Percentiles rank a stretch among this genome's conserved stretches.
Evolutionary conservation across 306 rosid genomes (phyloP).

Genomic region (Dalbergia cochinchinensis): DNA sequence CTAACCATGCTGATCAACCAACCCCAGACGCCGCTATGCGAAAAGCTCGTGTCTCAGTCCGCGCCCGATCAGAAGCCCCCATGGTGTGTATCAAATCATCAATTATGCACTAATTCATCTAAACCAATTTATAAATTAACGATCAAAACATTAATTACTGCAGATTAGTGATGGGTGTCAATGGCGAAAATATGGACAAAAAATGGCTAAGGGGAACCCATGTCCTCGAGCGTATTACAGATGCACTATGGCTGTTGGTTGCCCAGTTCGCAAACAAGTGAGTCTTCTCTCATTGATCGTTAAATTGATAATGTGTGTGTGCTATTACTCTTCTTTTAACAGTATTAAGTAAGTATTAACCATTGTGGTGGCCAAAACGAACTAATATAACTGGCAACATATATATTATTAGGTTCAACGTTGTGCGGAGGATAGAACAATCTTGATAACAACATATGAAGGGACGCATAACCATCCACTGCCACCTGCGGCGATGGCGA

Average conservation of each 20-base stretch:
- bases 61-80: slow-evolving; percentile 95
- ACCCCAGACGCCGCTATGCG: slow-evolving; percentile 91
- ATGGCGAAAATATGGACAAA: slow-evolving; percentile 97
- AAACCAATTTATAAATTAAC: neutral
- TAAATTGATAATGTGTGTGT: no score
- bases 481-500: slow-evolving; percentile 95
- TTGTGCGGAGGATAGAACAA: slow-evolving; percentile 82
- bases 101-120: no score
- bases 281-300: slow-evolving; percentile 14
- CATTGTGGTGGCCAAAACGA: no score
- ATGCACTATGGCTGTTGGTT: slow-evolving; percentile 92
- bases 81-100: slow-evolving; percentile 55
- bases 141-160: neutral
- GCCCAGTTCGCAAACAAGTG: slow-evolving; percentile 99
- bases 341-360: no score
- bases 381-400: no score
- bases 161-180: slow-evolving; percentile 97
- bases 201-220: slow-evolving; percentile 96
- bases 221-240: slow-evolving; percentile 96
- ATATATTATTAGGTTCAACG: slow-evolving; percentile 82
- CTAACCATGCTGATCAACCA: slow-evolving; percentile 61
- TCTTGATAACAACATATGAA: slow-evolving; percentile 91
- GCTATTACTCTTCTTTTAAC: no score
- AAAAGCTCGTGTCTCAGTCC: slow-evolving; percentile 96
- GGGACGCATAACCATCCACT: slow-evolving; percentile 95